Evolutionary conservation across 768 basidiomycete species (phyloP).

Genomic region (Agaricus bisporus): DNA sequence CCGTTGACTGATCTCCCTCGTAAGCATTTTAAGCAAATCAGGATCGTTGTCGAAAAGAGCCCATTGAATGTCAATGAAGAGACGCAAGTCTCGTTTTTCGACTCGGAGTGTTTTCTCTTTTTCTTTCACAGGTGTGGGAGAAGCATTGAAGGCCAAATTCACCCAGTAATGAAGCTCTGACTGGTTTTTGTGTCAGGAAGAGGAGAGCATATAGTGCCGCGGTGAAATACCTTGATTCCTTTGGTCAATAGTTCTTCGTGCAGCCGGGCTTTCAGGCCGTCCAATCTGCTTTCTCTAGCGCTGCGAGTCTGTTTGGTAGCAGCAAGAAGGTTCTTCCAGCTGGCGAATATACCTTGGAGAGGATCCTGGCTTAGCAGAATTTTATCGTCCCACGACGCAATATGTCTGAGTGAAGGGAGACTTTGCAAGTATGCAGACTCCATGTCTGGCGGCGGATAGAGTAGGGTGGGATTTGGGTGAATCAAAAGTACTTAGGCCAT

Average conservation of each 20-base stretch:
- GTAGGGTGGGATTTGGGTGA: background rate
- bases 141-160: constrained; percentile 3
- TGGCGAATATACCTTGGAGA: background rate
- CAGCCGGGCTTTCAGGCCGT: background rate
- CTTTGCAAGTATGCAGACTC: background rate
- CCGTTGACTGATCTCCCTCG: background rate
- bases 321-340: background rate
- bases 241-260: background rate
- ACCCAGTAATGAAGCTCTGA: constrained; percentile 3
- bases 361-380: background rate
- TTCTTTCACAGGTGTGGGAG: background rate
- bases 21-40: background rate
- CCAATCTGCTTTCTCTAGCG: too few relatives aligned
- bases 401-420: background rate
- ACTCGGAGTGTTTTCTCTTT: background rate
- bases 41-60: constrained; percentile 12
- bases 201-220: background rate
- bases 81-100: background rate
- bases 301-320: background rate
- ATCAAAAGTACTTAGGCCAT: background rate
- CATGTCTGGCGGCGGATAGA: background rate
- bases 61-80: constrained; percentile 20
- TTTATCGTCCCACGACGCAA: constrained; percentile 2
- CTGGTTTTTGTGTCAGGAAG: background rate
- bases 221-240: background rate